phyloP scores from a whole-genome alignment of 169 alveolate genomes.

The Plasmodium inui region DNA sequence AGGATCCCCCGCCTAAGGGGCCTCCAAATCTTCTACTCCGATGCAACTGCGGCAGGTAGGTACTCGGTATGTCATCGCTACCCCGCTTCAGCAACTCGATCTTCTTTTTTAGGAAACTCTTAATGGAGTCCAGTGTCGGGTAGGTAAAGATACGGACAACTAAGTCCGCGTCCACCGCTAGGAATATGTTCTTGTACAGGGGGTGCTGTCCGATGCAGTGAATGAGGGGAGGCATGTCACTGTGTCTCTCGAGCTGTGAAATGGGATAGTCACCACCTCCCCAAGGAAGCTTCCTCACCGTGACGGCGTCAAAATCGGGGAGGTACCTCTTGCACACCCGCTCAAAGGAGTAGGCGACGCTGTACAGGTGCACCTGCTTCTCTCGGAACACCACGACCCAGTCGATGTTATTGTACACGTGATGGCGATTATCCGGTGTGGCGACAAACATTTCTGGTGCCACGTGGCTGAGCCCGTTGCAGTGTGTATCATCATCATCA shows the following conservation, averaged over 20 bases:
- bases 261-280: neutral
- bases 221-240: neutral
- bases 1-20: neutral
- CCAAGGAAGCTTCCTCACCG: neutral
- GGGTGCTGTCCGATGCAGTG: slow-evolving; percentile 24
- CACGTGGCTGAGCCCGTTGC: neutral
- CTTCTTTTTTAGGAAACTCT: slow-evolving; percentile 21
- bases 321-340: slow-evolving; percentile 9
- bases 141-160: slow-evolving; percentile 19
- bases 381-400: slow-evolving; percentile 27
- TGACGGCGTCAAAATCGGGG: slow-evolving; percentile 18
- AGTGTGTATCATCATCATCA: neutral
- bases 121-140: slow-evolving; percentile 41
- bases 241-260: neutral
- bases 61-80: slow-evolving; percentile 31
- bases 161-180: slow-evolving; percentile 31
- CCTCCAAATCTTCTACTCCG: slow-evolving; percentile 13
- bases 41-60: slow-evolving; percentile 49
- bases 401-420: slow-evolving; percentile 50
- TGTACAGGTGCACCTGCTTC: slow-evolving; percentile 17
- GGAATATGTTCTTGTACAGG: slow-evolving; percentile 28
- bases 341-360: slow-evolving; percentile 5
- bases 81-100: slow-evolving; percentile 33
- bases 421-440: slow-evolving; percentile 58
- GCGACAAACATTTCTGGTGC: slow-evolving; percentile 33